Conservation (phyloP, 257 asterid species). For the Perilla frutescens region DNA sequence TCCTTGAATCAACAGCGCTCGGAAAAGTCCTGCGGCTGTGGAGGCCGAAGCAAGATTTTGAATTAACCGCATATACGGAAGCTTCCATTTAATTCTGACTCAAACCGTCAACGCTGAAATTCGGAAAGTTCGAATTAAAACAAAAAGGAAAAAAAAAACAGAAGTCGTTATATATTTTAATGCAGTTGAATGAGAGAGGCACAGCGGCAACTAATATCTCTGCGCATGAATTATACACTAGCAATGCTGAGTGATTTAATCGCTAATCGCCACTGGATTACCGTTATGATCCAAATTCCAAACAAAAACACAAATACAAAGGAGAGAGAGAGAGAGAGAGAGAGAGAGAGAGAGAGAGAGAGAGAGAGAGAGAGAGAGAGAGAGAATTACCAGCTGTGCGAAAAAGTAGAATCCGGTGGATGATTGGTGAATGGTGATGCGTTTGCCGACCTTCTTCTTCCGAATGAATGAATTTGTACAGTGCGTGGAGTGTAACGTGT, state of each 20-base stretch:
- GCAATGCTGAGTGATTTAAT: background rate
- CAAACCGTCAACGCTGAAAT: constrained; percentile 42
- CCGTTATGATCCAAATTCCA: constrained; percentile 6
- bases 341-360: too few species aligned
- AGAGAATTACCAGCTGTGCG: background rate
- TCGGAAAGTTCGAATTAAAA: constrained; percentile 10
- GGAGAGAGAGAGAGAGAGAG: too few species aligned
- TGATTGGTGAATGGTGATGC: constrained; percentile 20
- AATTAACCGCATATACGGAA: constrained; percentile 49
- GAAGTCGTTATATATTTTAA: background rate
- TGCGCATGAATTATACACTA: background rate
- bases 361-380: too few species aligned
- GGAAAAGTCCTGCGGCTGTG: constrained; percentile 44
- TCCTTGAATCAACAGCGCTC: constrained; percentile 36
- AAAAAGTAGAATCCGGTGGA: background rate
- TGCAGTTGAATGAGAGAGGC: constrained; percentile 13
- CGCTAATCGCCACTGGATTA: constrained; percentile 7
- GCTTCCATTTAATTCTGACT: constrained; percentile 60
- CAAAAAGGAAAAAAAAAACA: constrained; percentile 44
- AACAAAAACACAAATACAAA: background rate
- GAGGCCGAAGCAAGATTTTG: constrained; percentile 43
- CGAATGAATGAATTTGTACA: background rate
- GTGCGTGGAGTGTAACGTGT: constrained; percentile 15
- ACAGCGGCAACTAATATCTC: background rate
- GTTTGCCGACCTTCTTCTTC: constrained; percentile 5